Conservation (phyloP, 331 rosid species). For the Ulmus americana region DNA sequence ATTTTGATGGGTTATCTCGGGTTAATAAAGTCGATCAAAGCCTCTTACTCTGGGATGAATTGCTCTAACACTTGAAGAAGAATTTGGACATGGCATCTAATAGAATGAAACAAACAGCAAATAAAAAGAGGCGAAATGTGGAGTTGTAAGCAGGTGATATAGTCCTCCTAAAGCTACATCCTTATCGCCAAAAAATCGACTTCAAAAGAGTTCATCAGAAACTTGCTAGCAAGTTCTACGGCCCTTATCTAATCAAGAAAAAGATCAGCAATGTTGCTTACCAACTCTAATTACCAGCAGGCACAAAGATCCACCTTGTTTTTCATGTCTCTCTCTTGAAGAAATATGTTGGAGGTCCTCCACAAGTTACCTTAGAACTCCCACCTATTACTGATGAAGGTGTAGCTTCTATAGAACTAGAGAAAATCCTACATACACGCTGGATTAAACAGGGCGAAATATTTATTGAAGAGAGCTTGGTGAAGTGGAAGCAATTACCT, state of each 20-base stretch:
- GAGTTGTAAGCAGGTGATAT: not conserved
- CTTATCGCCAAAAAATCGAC: not conserved
- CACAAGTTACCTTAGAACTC: not conserved
- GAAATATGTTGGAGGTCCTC: not conserved
- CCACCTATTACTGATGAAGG: constrained; percentile 1
- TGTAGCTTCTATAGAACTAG: not conserved
- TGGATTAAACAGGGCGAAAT: not conserved
- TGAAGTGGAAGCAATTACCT: not conserved
- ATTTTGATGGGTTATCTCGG: not conserved
- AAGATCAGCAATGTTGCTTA: not conserved
- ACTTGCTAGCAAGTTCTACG: not conserved
- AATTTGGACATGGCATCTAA: not conserved
- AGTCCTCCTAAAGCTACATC: not conserved
- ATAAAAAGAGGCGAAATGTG: not conserved
- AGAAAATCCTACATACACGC: not conserved
- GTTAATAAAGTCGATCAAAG: not conserved
- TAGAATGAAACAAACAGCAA: not conserved
- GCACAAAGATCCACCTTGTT: not conserved
- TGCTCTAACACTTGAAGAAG: not conserved
- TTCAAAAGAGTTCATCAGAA: not conserved
- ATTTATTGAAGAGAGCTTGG: not conserved
- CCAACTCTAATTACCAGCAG: not conserved
- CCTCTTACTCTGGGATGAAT: not conserved
- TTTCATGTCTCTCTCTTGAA: not conserved
- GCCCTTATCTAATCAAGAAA: not conserved